Percentiles rank a stretch among this genome's conserved stretches.
These are phyloP conservation scores for Exsudoporus frostii DNA, from an alignment of 768 basidiomycete species.

Conservation along the genomic window DNA sequence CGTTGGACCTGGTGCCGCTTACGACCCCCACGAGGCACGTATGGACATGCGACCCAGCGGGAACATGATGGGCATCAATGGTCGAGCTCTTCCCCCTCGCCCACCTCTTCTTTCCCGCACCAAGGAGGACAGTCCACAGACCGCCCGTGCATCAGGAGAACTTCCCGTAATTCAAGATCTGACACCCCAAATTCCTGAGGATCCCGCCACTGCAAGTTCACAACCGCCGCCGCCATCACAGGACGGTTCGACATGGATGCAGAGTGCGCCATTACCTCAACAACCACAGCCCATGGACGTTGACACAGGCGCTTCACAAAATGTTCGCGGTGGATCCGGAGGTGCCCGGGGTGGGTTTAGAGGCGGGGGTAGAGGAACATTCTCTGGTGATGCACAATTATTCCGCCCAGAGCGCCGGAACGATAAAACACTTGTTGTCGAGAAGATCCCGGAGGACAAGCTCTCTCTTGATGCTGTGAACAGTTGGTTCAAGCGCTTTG, in stretches of 20 bases:
- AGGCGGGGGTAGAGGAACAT: constrained; percentile 53
- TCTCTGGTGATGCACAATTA: constrained; percentile 59
- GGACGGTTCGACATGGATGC: constrained; percentile 23
- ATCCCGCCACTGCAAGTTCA: constrained; percentile 25
- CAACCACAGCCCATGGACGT: constrained; percentile 26
- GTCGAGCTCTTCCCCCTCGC: constrained; percentile 42
- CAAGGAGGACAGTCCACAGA: constrained; percentile 48
- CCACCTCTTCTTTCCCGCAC: constrained; percentile 55
- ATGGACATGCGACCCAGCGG: constrained; percentile 75
- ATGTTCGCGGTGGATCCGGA: constrained; percentile 27
- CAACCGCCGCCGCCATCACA: constrained; percentile 14
- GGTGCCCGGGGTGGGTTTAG: constrained; percentile 45
- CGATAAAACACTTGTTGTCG: constrained; percentile 85
- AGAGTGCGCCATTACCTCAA: constrained; percentile 10
- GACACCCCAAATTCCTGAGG: constrained; percentile 51
- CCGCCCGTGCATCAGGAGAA: constrained; percentile 56
- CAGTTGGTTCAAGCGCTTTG: constrained; percentile 89
- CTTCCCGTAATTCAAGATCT: constrained; percentile 83
- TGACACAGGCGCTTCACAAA: constrained; percentile 32
- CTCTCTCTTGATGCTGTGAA: constrained; percentile 76
- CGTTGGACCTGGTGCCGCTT: constrained; percentile 46
- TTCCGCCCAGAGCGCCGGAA: constrained; percentile 66
- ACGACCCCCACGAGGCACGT: constrained; percentile 75
- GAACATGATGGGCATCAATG: constrained; percentile 25
- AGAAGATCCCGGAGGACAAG: constrained; percentile 88